phyloP scores from a whole-genome alignment of 2,329 filamentous ascomycete species.

The Stenocarpella maydis region DNA sequence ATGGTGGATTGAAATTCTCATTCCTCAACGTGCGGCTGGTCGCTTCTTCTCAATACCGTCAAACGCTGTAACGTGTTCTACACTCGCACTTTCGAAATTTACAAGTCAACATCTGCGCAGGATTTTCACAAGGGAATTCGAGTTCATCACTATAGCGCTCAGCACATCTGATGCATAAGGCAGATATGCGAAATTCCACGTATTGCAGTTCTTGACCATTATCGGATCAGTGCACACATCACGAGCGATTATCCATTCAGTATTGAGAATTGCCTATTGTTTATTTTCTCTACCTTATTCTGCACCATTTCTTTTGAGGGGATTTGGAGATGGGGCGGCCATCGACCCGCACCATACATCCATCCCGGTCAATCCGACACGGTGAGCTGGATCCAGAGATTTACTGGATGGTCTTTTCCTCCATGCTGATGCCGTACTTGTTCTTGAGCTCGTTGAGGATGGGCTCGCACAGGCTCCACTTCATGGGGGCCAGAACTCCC shows the following conservation, averaged over 20 bases:
- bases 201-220: no score
- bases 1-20: background rate
- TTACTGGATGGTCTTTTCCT: constrained; percentile 68
- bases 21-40: background rate
- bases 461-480: constrained; percentile 72
- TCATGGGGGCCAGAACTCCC: constrained; percentile 82
- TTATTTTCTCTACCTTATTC: constrained; percentile 19
- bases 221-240: background rate
- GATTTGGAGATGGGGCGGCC: background rate
- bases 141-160: background rate
- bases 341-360: background rate
- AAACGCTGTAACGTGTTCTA: background rate
- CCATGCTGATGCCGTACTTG: constrained; percentile 77
- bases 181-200: no score
- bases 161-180: no score
- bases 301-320: constrained; percentile 18
- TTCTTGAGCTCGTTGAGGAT: constrained; percentile 81
- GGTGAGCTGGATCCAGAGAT: constrained; percentile 9
- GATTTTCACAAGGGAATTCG: background rate
- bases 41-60: background rate
- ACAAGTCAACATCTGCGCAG: background rate
- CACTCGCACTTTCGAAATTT: no score
- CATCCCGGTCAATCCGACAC: background rate
- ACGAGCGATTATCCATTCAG: background rate
- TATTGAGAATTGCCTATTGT: background rate